These are phyloP conservation scores for Kodamaea suecica DNA, from an alignment of 1,139 yeast species.

Conservation along the genomic window DNA sequence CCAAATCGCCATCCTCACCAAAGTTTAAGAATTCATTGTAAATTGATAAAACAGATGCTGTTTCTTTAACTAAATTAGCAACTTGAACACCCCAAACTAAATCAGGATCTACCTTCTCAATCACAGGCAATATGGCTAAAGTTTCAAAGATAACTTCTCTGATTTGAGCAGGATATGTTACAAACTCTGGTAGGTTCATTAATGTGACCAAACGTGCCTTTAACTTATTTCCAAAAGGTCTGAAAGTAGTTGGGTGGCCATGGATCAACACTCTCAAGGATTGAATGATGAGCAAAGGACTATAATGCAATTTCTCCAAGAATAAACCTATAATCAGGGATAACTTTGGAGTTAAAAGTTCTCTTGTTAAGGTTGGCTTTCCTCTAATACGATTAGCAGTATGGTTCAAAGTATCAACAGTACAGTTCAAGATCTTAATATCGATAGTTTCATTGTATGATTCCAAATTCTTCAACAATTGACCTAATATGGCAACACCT, in stretches of 20 bases:
- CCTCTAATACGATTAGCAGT: slow-evolving; percentile 63
- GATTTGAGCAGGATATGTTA: slow-evolving; percentile 33
- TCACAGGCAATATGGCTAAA: slow-evolving; percentile 57
- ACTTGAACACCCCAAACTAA: slow-evolving; percentile 47
- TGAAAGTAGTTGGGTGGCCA: slow-evolving; percentile 73
- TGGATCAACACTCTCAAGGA: slow-evolving; percentile 50
- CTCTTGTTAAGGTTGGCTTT: slow-evolving; percentile 82
- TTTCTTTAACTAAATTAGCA: slow-evolving; percentile 39
- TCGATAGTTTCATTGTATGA: slow-evolving; percentile 43
- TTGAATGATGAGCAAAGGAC: slow-evolving; percentile 43
- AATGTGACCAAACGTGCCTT: slow-evolving; percentile 42
- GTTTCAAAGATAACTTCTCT: slow-evolving; percentile 45
- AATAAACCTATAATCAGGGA: slow-evolving; percentile 58
- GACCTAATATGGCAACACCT: slow-evolving; percentile 56
- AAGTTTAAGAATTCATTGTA: slow-evolving; percentile 59
- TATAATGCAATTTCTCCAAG: slow-evolving; percentile 40
- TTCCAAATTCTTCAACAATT: slow-evolving; percentile 56
- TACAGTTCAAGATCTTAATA: slow-evolving; percentile 43
- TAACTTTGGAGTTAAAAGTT: slow-evolving; percentile 75
- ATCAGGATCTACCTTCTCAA: slow-evolving; percentile 52
- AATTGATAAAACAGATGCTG: slow-evolving; percentile 49
- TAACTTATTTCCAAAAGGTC: slow-evolving; percentile 70
- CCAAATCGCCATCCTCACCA: slow-evolving; percentile 49
- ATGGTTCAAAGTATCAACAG: slow-evolving; percentile 46
- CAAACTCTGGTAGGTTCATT: slow-evolving; percentile 28